Percentiles rank a stretch among this genome's conserved stretches.
Evolutionary conservation across 139 green algal genomes (phyloP).

Genomic region (Spirogloea muscicola): DNA sequence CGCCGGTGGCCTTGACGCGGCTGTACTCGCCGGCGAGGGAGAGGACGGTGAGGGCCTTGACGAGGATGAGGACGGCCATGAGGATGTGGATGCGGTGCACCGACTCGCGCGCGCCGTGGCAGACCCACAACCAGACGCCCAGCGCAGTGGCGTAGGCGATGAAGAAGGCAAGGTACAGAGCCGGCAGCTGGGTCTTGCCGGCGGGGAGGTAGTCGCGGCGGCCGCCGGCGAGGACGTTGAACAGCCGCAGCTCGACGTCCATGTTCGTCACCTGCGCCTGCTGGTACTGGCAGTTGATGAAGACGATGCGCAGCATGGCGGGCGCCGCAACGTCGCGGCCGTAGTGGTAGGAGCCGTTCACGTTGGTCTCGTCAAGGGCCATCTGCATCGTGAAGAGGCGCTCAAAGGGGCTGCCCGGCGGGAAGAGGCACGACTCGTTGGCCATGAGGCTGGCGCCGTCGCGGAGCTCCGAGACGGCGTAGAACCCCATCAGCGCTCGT

Average conservation of each 20-base stretch:
- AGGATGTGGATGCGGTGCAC: conserved; percentile 86
- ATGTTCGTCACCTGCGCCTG: conserved; percentile 50
- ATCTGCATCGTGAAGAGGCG: conserved; percentile 62
- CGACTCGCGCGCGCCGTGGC: conserved; percentile 33
- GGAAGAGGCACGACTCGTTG: conserved; percentile 52
- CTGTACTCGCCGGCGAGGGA: conserved; percentile 63
- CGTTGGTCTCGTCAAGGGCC: conserved; percentile 35
- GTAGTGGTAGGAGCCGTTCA: conserved; percentile 29
- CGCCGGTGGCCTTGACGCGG: conserved; percentile 69
- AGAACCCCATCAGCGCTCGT: conserved; percentile 32
- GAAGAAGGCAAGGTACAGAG: conserved; percentile 72
- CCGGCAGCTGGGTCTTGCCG: conserved; percentile 78
- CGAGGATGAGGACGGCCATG: conserved; percentile 79
- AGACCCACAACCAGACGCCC: conserved; percentile 62
- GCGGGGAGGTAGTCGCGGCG: conserved; percentile 81
- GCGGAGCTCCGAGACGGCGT: no score
- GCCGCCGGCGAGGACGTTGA: conserved; percentile 65
- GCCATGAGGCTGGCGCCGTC: not conserved
- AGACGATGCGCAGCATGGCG: no score
- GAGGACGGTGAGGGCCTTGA: conserved; percentile 84
- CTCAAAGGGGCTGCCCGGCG: no score
- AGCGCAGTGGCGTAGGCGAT: conserved; percentile 61
- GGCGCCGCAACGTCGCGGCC: no score
- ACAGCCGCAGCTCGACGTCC: conserved; percentile 64
- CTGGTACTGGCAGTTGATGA: no score